A percentile compares a stretch with the other conserved stretches of the same genome.
Conservation (phyloP, 345 rosid species). For the Lepidium aucheri region DNA sequence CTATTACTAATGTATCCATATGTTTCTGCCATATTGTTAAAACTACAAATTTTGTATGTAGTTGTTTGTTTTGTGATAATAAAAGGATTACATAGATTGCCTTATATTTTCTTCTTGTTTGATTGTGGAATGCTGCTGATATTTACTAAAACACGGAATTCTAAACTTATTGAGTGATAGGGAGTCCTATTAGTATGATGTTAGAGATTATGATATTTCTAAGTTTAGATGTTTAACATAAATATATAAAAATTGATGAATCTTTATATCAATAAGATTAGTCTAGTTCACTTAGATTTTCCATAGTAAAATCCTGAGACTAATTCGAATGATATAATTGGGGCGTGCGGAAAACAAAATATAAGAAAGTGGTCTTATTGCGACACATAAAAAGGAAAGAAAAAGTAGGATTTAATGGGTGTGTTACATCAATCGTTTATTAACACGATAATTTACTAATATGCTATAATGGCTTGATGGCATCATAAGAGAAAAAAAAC, state of each 20-base stretch:
- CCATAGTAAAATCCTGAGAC: too few species aligned
- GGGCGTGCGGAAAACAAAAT: too few species aligned
- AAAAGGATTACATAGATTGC: neutral
- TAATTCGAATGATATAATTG: too few species aligned
- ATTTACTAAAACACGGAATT: neutral
- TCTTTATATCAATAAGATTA: too few species aligned
- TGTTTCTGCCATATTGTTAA: constrained; percentile 22
- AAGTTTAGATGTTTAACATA: too few species aligned
- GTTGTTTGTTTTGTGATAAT: neutral
- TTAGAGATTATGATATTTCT: too few species aligned
- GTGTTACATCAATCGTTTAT: constrained; percentile 20
- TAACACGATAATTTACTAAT: neutral
- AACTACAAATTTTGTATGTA: neutral
- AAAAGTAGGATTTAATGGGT: constrained; percentile 24
- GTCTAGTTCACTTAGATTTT: too few species aligned
- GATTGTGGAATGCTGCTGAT: neutral
- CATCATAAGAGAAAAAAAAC: constrained; percentile 28
- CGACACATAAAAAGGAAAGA: constrained; percentile 11
- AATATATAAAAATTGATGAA: too few species aligned
- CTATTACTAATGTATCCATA: constrained; percentile 11
- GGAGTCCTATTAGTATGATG: too few species aligned
- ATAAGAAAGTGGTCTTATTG: constrained; percentile 28
- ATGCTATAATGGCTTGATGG: constrained; percentile 51
- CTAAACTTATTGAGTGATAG: too few species aligned
- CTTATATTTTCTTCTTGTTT: neutral